Base-by-base conservation (phyloP, 495 filamentous ascomycete genomes). In the Podospora pseudopauciseta region DNA sequence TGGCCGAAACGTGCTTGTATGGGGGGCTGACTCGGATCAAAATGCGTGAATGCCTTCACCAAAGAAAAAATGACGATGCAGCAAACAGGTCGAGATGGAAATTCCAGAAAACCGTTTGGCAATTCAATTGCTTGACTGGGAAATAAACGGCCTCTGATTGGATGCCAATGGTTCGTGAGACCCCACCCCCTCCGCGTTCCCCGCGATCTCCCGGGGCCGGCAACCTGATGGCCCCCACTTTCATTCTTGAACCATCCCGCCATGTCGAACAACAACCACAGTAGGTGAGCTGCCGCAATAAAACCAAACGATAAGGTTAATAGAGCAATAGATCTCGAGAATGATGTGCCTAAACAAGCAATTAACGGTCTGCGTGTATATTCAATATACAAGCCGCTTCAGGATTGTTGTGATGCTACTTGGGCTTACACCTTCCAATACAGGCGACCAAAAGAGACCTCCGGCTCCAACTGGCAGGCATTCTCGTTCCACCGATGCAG, bases 131-230 rank as follows among this genome's bases (percentile, higher is more conserved):
- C 11, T 57, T 57, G 55, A 1, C 23, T 1, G 1, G 2, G 26
- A 60, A 60, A 26, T 60, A 4, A 60, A 60, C 15, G n/a, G 58
- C 58, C 3, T 28, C 5, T 61, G 23, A 61, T 61, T 61, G 59
- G 59, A 16, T 26, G 59, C 30, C 32, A 32, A 11, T 2, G 39
- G 7, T 16, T 16, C 34, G 3, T 27, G 5, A 5, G 26, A 5
- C 59, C 26, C 59, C 59, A 20, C 30, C 30, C 30, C 1, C 59
- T 30, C 59, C 59, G 59, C 13, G 16, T 18, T 15, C 59, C 59
- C 19, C 19, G 56, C 56, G 59, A 18, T 26, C 39, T 49, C 39
- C 39, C 39, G 39, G 39, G 15, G 39, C 39, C 9, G 13, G 39
- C 9, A 49, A 49, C 39, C 2, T 13, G 39, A 13, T 49, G 39